These are phyloP conservation scores for Meira miltonrushii DNA, from an alignment of 1,284 basidiomycete species.

Conservation along the genomic window DNA sequence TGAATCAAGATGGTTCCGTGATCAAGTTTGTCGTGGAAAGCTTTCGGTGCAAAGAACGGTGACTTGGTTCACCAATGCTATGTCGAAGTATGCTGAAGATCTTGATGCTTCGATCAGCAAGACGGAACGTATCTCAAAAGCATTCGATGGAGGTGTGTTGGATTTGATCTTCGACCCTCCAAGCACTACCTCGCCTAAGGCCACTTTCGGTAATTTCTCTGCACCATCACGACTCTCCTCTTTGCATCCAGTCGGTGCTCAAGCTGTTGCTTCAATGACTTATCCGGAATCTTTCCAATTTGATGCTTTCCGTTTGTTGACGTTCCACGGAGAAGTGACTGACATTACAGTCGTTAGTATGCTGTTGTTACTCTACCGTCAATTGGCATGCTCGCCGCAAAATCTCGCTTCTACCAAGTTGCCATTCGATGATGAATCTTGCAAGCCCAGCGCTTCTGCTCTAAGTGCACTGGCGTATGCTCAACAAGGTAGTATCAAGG, in stretches of 20 bases:
- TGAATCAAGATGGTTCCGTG: constrained; percentile 72
- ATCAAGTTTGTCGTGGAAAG: constrained; percentile 57
- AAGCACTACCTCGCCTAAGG: constrained; percentile 50
- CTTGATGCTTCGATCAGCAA: constrained; percentile 17
- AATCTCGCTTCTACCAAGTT: constrained; percentile 47
- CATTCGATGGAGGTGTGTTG: constrained; percentile 65
- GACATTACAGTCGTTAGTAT: constrained; percentile 73
- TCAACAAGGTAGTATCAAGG: constrained; percentile 56
- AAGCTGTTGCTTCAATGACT: constrained; percentile 19
- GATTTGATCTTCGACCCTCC: constrained; percentile 66
- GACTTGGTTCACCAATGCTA: constrained; percentile 61
- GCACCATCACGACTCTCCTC: constrained; percentile 44
- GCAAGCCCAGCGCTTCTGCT: not conserved
- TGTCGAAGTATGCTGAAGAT: constrained; percentile 51
- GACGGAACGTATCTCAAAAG: constrained; percentile 53
- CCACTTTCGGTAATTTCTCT: constrained; percentile 20
- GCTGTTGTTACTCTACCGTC: constrained; percentile 73
- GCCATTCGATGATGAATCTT: not conserved
- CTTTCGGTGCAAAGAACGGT: constrained; percentile 61
- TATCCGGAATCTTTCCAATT: constrained; percentile 70
- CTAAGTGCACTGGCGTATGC: constrained; percentile 22
- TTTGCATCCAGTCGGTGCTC: constrained; percentile 58
- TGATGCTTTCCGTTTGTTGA: constrained; percentile 68
- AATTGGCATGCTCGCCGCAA: constrained; percentile 58
- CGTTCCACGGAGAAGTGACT: constrained; percentile 67